Evolutionary conservation across 805 yeast genomes (phyloP), one percentile per base, ranked within the genome.

Genomic region (Lachancea lanzarotensis): DNA sequence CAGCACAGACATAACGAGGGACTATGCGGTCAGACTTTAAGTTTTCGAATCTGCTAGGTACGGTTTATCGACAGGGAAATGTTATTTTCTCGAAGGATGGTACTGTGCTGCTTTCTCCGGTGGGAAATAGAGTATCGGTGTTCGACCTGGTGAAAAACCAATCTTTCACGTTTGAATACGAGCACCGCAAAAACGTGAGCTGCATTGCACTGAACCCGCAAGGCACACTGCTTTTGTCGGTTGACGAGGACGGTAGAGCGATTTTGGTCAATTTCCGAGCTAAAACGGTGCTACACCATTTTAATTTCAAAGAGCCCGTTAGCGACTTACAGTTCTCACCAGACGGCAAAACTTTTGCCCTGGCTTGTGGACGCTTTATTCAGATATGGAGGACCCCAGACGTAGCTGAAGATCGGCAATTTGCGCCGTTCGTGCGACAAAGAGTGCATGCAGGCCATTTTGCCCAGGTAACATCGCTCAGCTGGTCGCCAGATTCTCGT

Each of bases 381-480:
- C 97, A 93, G 63, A 82, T 93, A 8, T 93, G 98, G 98, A 82
- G 79, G 57, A 87, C 97, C 1, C 97, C 97, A 0, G 81, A 77
- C 38, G 70, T 72, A 19, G 68, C 79, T 7, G 93, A 86, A 55
- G 96, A 88, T 57, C 75, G 95, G 49, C 96, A 89, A 62, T 93
- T 93, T 72, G 93, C 96, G 0, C 98, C 98, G 13, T 93, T 93
- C 66, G 85, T 91, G 33, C 83, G 95, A 51, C 87, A 86, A 65
- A 73, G 95, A 57, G 78, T 85, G 7, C 89, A 89, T 56, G 88
- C 96, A 1, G 98, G 98, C 30, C 98, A 93, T 68, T 89, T 80
- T 61, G 81, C 81, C 41, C 95, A 87, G 54, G 78, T 93, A 19
- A 73, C 78, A 1, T 78, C 89, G 2, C 63, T 93, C 10, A 73